A percentile compares a stretch with the other conserved stretches of the same genome.
These are phyloP conservation scores for Metrosideros polymorpha DNA, from an alignment of 441 rosid species.

Conservation along the genomic window DNA sequence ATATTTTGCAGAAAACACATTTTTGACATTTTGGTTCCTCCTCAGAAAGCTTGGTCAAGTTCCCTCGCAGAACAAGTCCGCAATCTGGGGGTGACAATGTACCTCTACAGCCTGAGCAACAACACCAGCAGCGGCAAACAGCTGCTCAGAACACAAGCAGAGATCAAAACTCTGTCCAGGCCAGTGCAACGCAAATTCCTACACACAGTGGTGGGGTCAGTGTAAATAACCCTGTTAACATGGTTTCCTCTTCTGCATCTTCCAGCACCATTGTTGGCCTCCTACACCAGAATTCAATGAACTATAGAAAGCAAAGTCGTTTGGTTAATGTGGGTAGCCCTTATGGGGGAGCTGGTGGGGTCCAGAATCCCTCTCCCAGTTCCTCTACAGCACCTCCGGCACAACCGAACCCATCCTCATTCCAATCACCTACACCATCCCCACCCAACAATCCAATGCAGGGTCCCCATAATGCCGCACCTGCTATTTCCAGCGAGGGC, in stretches of 20 bases:
- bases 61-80: slow-evolving; percentile 12
- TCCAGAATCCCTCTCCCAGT: slow-evolving; percentile 25
- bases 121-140: slow-evolving; percentile 7
- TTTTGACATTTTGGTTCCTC: neutral
- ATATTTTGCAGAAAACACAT: neutral
- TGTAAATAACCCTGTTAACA: slow-evolving; percentile 11
- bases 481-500: slow-evolving; percentile 15
- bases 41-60: slow-evolving; percentile 29
- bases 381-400: slow-evolving; percentile 21
- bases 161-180: slow-evolving; percentile 13
- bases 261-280: slow-evolving; percentile 17
- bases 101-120: slow-evolving; percentile 9
- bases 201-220: slow-evolving; percentile 10
- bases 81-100: slow-evolving; percentile 1
- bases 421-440: slow-evolving; percentile 18
- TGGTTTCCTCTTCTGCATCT: slow-evolving; percentile 17
- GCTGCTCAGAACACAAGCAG: slow-evolving; percentile 5
- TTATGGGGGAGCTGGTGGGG: slow-evolving; percentile 16
- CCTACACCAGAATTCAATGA: slow-evolving; percentile 31
- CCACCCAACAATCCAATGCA: slow-evolving; percentile 22
- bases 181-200: slow-evolving; percentile 15
- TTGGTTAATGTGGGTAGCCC: slow-evolving; percentile 16
- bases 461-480: slow-evolving; percentile 1
- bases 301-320: slow-evolving; percentile 20
- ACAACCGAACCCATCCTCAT: slow-evolving; percentile 21